These are phyloP conservation scores for Phyllosticta paracitricarpa DNA, from an alignment of 2,329 filamentous ascomycete genomes.

Conservation along the genomic window DNA sequence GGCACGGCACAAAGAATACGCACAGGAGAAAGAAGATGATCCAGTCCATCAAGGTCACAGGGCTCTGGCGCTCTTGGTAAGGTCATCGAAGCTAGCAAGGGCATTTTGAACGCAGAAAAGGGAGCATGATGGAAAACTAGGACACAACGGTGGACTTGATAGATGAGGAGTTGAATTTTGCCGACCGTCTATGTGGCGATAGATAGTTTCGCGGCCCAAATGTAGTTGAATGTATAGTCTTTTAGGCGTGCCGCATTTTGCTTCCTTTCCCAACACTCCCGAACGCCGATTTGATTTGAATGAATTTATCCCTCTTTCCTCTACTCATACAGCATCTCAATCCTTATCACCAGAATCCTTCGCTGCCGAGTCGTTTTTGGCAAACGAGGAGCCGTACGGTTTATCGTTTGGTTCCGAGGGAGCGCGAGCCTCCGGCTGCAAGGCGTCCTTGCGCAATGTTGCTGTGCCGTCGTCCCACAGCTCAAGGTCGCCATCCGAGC, in stretches of 20 bases:
- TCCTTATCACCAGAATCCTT: neutral
- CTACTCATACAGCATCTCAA: neutral
- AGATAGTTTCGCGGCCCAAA: too few species aligned
- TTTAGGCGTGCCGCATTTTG: neutral
- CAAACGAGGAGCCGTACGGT: neutral
- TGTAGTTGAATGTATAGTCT: too few species aligned
- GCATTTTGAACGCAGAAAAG: too few species aligned
- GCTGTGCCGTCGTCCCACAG: conserved; percentile 69
- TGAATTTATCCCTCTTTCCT: neutral
- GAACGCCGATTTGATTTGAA: neutral
- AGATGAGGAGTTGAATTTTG: too few species aligned
- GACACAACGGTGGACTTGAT: too few species aligned
- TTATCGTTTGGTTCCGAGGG: neutral
- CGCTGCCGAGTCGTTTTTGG: neutral
- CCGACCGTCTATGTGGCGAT: too few species aligned
- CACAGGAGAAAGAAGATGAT: too few species aligned
- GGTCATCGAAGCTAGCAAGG: too few species aligned
- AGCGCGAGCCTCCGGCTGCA: neutral
- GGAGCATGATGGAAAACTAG: too few species aligned
- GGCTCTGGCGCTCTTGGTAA: too few species aligned
- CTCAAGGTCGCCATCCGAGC: conserved; percentile 77
- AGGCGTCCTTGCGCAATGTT: conserved; percentile 17
- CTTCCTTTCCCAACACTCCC: neutral
- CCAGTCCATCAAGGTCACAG: too few species aligned
- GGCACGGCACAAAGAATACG: too few species aligned